Base-by-base conservation (phyloP, 169 alveolate genomes). In the Eimeria nieschulzi region DNA sequence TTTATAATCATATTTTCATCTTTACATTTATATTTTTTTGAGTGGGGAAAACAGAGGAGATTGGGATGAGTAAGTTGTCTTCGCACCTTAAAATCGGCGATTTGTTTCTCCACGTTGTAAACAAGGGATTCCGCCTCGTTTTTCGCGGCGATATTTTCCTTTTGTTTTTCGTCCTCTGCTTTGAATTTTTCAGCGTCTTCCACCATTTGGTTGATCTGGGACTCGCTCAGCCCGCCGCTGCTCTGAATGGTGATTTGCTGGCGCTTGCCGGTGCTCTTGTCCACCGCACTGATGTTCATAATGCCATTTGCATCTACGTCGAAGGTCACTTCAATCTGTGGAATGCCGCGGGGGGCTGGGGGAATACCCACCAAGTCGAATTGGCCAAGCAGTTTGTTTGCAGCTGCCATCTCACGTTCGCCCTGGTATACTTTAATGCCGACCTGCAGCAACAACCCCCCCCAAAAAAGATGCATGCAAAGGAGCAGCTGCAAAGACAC, bases 381-480 rank as follows among this genome's bases (percentile, higher is more conserved):
- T 91, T 98, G 98, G 64, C 99, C 99, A 84, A 99, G 96, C 94
- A 98, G 93, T 95, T 98, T 98, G 96, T 99, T 99, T 94, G 99
- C 99, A 26, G 97, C 97, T 8, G 99, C 99, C 99, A 98, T 98
- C 92, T 97, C 99, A 92, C 99, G 97, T 95, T 99, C 99, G 59
- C 99, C 99, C 96, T 99, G 99, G 96, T 95, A 99, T 63, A 99
- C 99, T 97, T 98, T 98, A 94, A 99, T 99, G 83, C 99, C 98
- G 75, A 99, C 99, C 96, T 94, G 93, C 51, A 23, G 70, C 46
- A 25, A 12, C 59, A 53, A 13, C 15, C 1, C 0, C 2, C 53
- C 9, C 21, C 23, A 64, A 10, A 21, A 7, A 19, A 46, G 9
- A 54, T n/a, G 75, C 26, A 25, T 12, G 68, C n/a, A 75, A 56